phyloP scores from a whole-genome alignment of 148 eudicot genomes.

The Bassia scoparia region DNA sequence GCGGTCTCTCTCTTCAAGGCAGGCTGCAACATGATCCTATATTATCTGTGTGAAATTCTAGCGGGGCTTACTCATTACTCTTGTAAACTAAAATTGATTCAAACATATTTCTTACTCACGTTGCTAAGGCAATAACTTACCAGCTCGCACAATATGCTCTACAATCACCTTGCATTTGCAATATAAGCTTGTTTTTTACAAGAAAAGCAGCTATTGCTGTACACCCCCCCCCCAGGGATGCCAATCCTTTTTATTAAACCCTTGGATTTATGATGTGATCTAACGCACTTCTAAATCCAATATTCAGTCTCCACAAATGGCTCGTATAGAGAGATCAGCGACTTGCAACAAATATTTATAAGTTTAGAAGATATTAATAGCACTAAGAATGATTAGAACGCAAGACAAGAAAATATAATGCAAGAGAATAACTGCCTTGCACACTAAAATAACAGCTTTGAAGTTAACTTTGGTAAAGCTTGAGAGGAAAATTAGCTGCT shows the following conservation, averaged over 20 bases:
- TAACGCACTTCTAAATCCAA: constrained; percentile 60
- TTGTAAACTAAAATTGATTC: background rate
- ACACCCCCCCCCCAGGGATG: constrained; percentile 99
- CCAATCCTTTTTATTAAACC: constrained; percentile 63
- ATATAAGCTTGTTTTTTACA: constrained; percentile 60
- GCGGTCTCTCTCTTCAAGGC: constrained; percentile 79
- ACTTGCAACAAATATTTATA: constrained; percentile 35
- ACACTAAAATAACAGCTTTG: constrained; percentile 34
- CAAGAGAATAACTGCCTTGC: constrained; percentile 41
- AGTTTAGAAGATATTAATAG: background rate
- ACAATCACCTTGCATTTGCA: constrained; percentile 97
- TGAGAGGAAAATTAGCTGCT: constrained; percentile 86
- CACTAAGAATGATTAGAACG: background rate
- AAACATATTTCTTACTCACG: constrained; percentile 44
- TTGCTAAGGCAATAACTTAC: constrained; percentile 66
- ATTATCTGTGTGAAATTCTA: constrained; percentile 22
- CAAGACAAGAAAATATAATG: background rate
- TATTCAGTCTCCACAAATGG: constrained; percentile 76
- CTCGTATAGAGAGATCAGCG: constrained; percentile 60
- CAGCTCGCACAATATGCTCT: constrained; percentile 78
- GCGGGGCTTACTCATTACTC: constrained; percentile 14
- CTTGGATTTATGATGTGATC: constrained; percentile 49
- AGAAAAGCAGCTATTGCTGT: constrained; percentile 81
- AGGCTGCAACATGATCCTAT: constrained; percentile 96
- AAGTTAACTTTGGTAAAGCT: constrained; percentile 73